phyloP scores from a whole-genome alignment of 2,329 filamentous ascomycete genomes.

The Cercospora canescens region DNA sequence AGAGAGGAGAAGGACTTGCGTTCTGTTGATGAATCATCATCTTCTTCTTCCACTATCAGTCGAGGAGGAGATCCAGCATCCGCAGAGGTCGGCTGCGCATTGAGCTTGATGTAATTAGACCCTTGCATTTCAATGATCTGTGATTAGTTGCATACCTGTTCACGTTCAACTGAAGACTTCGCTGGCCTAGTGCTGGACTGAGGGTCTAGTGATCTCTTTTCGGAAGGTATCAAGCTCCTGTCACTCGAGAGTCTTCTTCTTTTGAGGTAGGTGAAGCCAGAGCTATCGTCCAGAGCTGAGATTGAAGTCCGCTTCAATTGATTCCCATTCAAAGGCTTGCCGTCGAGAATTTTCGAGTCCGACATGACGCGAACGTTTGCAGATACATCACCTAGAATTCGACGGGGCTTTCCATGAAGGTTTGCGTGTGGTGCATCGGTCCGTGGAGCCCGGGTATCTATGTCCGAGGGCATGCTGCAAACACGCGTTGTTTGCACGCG shows the following conservation, averaged over 20 bases:
- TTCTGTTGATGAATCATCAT: constrained; percentile 33
- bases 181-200: neutral
- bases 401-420: constrained; percentile 17
- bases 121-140: neutral
- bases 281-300: constrained; percentile 31
- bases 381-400: constrained; percentile 35
- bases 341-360: constrained; percentile 13
- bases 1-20: constrained; percentile 49
- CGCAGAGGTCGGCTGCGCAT: neutral
- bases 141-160: constrained; percentile 7
- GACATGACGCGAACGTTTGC: constrained; percentile 31
- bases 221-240: neutral
- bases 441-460: constrained; percentile 5
- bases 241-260: constrained; percentile 28
- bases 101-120: neutral
- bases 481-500: constrained; percentile 12
- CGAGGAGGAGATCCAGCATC: constrained; percentile 26
- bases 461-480: constrained; percentile 5
- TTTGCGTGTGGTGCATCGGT: constrained; percentile 2
- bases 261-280: constrained; percentile 39
- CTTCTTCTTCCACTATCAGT: constrained; percentile 25
- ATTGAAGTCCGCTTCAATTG: constrained; percentile 37
- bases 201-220: neutral
- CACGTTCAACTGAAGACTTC: neutral
- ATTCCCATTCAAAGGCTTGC: constrained; percentile 29